A percentile compares a stretch with the other conserved stretches of the same genome.
phyloP scores from a whole-genome alignment of 495 filamentous ascomycete genomes.

The Pyrenula massariospora region DNA sequence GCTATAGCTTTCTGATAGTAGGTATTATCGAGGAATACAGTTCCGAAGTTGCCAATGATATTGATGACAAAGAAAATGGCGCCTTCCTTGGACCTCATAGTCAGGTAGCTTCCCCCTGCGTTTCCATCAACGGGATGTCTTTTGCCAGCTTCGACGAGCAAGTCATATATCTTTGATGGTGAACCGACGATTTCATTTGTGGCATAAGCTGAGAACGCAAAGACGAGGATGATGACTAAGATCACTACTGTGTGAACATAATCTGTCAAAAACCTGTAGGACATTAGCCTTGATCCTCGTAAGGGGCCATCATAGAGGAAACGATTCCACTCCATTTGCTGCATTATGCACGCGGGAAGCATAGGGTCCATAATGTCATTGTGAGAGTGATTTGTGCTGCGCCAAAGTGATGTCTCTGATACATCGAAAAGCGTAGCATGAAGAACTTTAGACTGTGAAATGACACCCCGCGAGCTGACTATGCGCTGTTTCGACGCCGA shows the following conservation, averaged over 20 bases:
- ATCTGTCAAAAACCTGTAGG: constrained; percentile 48
- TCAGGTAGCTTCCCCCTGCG: constrained; percentile 74
- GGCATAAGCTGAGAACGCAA: constrained; percentile 77
- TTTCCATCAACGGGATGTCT: constrained; percentile 76
- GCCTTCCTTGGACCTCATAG: constrained; percentile 78
- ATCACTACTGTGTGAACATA: constrained; percentile 83
- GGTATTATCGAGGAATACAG: constrained; percentile 56
- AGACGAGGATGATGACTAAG: constrained; percentile 81
- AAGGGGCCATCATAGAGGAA: no score
- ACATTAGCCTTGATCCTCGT: constrained; percentile 14
- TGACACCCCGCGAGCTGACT: no score
- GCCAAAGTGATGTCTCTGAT: no score
- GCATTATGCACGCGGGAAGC: no score
- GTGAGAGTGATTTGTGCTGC: no score
- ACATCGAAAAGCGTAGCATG: no score
- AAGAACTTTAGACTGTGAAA: no score
- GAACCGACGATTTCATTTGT: constrained; percentile 67
- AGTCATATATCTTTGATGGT: constrained; percentile 70
- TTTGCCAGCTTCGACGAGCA: constrained; percentile 57
- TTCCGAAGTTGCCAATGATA: constrained; percentile 64
- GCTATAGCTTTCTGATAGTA: constrained; percentile 96
- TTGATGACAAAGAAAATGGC: constrained; percentile 97
- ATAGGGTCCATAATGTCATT: no score
- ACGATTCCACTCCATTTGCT: no score
- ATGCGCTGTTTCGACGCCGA: no score